Evolutionary conservation across 768 basidiomycete species (phyloP), one percentile per base, ranked within the genome.

Genomic region (Pseudohyphozyma bogoriensis): DNA sequence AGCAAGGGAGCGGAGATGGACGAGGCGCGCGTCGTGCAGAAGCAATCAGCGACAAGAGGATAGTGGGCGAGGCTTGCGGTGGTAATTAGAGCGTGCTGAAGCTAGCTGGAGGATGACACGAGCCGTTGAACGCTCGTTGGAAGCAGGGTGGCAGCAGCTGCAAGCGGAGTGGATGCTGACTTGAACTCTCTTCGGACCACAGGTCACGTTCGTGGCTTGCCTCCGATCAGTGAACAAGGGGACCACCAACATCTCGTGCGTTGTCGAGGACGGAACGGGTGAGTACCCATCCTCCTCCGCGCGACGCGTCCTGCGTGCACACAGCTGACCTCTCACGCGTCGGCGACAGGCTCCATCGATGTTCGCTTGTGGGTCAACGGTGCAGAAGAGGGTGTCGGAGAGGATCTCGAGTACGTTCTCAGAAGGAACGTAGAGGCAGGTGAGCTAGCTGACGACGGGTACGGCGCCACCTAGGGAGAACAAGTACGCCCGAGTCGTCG

Each of bases 191-290:
- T 52, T n/a, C 11, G 56, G 39, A 47, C 24, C 24, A 13, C 64
- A 90, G 87, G 76, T 90, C 35, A 82, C 85, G 0, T 67, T 88
- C 45, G 84, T 90, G 4, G 89, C 81, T 3, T 81, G 85, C 68
- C 83, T 95, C 4, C 76, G 82, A 13, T 81, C 82, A 22, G 77
- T 87, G 32, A 78, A 83, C 60, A 75, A 76, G 11, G 85, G 86
- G 62, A 79, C 87, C 4, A 96, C 92, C 3, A 90, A 92, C 68
- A 81, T 80, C 58, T 81, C 84, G 37, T 89, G 89, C 70, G 74
- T 76, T 59, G 76, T 99, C 7, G 86, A 91, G 60, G 93, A 99
- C 72, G 89, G 91, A 16, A 87, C 87, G 3, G 89, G 85, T 26
- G 12, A n/a, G 64, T 24, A 28, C 51, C 8, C 75, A 75, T 45